phyloP scores from a whole-genome alignment of 164 flowering plant species.

The Magnolia changhungtana region DNA sequence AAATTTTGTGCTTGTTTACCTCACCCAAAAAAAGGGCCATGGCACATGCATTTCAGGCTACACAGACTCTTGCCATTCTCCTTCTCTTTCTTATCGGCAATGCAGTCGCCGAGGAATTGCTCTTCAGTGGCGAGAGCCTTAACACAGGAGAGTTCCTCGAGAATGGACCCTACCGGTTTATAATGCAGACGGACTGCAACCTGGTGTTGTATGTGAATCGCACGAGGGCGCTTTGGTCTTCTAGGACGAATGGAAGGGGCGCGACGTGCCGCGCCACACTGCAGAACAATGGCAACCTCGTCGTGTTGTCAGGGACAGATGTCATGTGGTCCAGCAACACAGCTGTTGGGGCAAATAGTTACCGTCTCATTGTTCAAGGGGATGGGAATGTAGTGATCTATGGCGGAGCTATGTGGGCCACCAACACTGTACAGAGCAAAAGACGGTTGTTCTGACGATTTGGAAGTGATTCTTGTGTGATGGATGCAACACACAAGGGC shows the following conservation, averaged over 20 bases:
- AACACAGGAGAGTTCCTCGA: constrained; percentile 10
- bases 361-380: constrained; percentile 17
- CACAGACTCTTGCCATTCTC: background rate
- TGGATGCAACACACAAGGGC: too few species aligned
- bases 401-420: constrained; percentile 25
- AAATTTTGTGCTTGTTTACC: too few species aligned
- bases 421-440: constrained; percentile 16
- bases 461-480: background rate
- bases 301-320: constrained; percentile 6
- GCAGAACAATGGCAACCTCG: constrained; percentile 10
- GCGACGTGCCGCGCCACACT: constrained; percentile 8
- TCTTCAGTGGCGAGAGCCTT: constrained; percentile 14
- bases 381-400: constrained; percentile 28
- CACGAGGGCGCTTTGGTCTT: constrained; percentile 5
- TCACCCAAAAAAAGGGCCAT: background rate
- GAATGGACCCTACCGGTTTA: constrained; percentile 14
- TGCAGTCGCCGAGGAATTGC: constrained; percentile 10
- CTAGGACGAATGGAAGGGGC: constrained; percentile 10
- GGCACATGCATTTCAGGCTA: background rate
- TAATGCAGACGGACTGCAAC: constrained; percentile 17
- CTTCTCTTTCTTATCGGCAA: background rate
- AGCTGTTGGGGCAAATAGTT: constrained; percentile 7
- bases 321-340: constrained; percentile 14
- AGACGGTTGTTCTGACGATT: background rate
- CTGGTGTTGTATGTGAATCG: constrained; percentile 13